Evolutionary conservation across 2,329 filamentous ascomycete species (phyloP).

Genomic region (Herpomyces periplanetae): DNA sequence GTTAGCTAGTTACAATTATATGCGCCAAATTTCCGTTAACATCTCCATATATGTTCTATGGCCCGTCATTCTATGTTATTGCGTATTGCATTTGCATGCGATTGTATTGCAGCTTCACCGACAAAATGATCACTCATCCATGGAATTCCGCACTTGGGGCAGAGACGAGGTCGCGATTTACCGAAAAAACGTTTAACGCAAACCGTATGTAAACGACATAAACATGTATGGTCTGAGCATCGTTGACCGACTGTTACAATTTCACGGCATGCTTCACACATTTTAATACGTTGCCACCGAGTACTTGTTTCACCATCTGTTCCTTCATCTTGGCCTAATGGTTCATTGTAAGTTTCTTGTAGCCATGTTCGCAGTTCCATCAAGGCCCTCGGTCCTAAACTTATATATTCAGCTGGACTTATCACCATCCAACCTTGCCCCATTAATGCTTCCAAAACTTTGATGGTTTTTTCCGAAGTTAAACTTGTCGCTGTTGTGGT

Average conservation of each 20-base stretch:
- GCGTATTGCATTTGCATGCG: too few relatives aligned
- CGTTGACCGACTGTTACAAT: constrained; percentile 53
- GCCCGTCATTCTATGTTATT: too few relatives aligned
- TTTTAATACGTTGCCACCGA: constrained; percentile 30
- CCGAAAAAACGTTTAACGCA: constrained; percentile 36
- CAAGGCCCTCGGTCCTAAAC: constrained; percentile 30
- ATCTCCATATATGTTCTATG: too few relatives aligned
- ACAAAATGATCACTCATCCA: too few relatives aligned
- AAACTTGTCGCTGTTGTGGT: constrained; percentile 10
- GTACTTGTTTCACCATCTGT: constrained; percentile 7
- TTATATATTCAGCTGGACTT: constrained; percentile 29
- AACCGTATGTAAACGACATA: constrained; percentile 29
- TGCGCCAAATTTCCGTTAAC: too few relatives aligned
- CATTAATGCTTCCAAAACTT: constrained; percentile 24
- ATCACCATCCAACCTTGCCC: constrained; percentile 52
- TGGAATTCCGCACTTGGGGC: too few relatives aligned
- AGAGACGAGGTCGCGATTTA: too few relatives aligned
- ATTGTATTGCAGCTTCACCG: too few relatives aligned
- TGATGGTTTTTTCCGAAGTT: constrained; percentile 37
- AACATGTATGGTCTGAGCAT: constrained; percentile 26
- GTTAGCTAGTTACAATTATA: too few relatives aligned
- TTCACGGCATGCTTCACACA: constrained; percentile 55
- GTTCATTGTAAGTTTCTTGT: constrained; percentile 56
- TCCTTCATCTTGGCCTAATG: constrained; percentile 14
- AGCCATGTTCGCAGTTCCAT: constrained; percentile 59